A percentile compares a stretch with the other conserved stretches of the same genome.
Conservation (phyloP, 108 stramenopile genomes). For the Cyclotella distinguenda region DNA sequence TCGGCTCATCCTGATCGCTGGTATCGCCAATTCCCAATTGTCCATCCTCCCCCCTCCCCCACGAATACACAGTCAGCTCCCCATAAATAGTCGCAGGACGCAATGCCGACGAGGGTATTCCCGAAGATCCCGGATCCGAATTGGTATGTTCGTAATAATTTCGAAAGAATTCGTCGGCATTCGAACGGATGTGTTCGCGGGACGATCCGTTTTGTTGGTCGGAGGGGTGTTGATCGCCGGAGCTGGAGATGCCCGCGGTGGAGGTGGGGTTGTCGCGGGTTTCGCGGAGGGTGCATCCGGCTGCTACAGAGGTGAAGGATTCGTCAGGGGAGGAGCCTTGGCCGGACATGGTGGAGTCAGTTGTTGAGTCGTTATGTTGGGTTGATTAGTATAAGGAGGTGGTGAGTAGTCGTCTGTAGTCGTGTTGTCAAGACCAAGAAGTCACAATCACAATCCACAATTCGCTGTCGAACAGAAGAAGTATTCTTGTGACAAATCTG, state of each 20-base stretch:
- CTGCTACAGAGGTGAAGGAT: slow-evolving; percentile 33
- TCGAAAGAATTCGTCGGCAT: not conserved
- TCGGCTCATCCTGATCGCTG: slow-evolving; percentile 85
- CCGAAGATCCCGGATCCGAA: not conserved
- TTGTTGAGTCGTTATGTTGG: not conserved
- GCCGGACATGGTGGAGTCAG: slow-evolving; percentile 27
- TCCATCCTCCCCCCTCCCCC: slow-evolving; percentile 93
- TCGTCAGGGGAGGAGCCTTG: slow-evolving; percentile 48
- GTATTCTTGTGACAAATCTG: too few relatives aligned
- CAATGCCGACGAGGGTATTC: not conserved
- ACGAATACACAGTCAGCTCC: slow-evolving; percentile 78
- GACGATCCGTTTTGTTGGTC: too few relatives aligned
- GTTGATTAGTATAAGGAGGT: too few relatives aligned
- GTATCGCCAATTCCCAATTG: slow-evolving; percentile 75
- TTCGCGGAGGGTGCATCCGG: slow-evolving; percentile 42
- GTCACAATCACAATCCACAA: too few relatives aligned
- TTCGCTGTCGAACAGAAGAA: too few relatives aligned
- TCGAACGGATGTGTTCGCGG: not conserved
- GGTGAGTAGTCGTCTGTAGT: too few relatives aligned
- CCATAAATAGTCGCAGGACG: slow-evolving; percentile 17
- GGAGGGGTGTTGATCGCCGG: slow-evolving; percentile 22
- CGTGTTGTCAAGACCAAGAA: too few relatives aligned
- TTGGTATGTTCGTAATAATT: slow-evolving; percentile 1
- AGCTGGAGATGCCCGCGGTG: slow-evolving; percentile 13
- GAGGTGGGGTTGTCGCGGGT: slow-evolving; percentile 7